A percentile compares a stretch with the other conserved stretches of the same genome.
These are phyloP conservation scores for Xylariaceae sp. DNA, from an alignment of 2,329 filamentous ascomycete species.

Conservation along the genomic window DNA sequence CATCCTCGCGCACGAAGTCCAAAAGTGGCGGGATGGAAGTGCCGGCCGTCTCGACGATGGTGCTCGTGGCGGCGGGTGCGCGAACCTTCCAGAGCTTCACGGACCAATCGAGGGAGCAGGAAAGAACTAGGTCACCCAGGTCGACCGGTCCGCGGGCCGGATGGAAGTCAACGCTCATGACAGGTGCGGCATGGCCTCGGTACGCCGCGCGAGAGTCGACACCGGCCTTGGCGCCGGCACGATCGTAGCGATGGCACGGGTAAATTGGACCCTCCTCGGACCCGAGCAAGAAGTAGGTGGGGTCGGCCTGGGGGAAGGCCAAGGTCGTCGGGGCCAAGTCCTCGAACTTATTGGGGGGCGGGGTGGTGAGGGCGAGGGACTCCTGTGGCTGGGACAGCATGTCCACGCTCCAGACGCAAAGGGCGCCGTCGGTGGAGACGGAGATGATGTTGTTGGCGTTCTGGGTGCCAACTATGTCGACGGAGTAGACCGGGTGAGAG, in stretches of 20 bases:
- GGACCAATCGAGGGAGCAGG: constrained; percentile 92
- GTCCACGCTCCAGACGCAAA: constrained; percentile 96
- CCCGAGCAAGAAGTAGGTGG: constrained; percentile 94
- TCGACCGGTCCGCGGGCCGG: constrained; percentile 89
- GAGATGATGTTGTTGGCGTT: constrained; percentile 99
- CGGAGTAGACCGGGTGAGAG: constrained; percentile 91
- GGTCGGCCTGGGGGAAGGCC: constrained; percentile 90
- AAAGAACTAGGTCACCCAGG: constrained; percentile 87
- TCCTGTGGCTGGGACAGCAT: constrained; percentile 98
- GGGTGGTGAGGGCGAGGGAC: constrained; percentile 80
- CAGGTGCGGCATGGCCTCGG: constrained; percentile 83
- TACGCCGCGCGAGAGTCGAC: constrained; percentile 88
- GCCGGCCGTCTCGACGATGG: constrained; percentile 46
- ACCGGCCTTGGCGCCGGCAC: constrained; percentile 92
- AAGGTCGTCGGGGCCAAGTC: constrained; percentile 93
- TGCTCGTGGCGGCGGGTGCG: constrained; percentile 69
- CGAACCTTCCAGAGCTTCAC: constrained; percentile 96
- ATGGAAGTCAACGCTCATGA: constrained; percentile 96
- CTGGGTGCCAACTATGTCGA: constrained; percentile 94
- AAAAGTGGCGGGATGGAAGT: constrained; percentile 68
- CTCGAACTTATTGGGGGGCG: constrained; percentile 83
- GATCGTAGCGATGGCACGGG: constrained; percentile 94
- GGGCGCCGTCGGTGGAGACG: constrained; percentile 91
- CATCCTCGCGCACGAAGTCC: constrained; percentile 89
- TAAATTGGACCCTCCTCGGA: constrained; percentile 97